These are phyloP conservation scores for Mrakia gelida DNA, from an alignment of 768 basidiomycete species.

Conservation along the genomic window DNA sequence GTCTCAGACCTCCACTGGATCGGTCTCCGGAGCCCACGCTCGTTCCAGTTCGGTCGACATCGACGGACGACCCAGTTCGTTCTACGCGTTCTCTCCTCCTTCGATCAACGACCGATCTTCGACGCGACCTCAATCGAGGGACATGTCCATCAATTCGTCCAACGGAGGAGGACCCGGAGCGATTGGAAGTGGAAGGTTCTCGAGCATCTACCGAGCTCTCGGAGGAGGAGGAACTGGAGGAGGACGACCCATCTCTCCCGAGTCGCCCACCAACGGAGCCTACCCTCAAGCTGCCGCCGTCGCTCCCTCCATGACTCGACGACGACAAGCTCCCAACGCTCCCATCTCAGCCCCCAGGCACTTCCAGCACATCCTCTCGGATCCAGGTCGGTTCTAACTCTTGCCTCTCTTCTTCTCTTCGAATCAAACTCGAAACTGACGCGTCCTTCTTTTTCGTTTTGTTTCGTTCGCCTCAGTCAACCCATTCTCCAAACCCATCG, in stretches of 20 bases:
- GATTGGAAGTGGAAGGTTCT: constrained; percentile 14
- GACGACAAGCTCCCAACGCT: neutral
- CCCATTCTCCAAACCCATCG: constrained; percentile 17
- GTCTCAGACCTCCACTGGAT: constrained; percentile 2
- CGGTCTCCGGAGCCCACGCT: constrained; percentile 5
- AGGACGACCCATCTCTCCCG: constrained; percentile 11
- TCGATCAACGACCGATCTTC: neutral
- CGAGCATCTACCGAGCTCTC: constrained; percentile 26
- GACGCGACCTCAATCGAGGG: neutral
- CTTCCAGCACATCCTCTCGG: constrained; percentile 10
- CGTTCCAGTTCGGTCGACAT: constrained; percentile 22
- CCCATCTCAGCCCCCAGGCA: neutral
- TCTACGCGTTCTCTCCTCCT: constrained; percentile 30
- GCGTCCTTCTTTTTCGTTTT: neutral
- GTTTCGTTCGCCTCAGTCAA: neutral
- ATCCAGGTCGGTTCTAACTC: neutral
- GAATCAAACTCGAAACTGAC: neutral
- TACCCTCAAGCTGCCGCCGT: neutral
- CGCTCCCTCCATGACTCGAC: neutral
- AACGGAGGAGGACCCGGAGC: neutral
- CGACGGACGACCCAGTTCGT: constrained; percentile 24
- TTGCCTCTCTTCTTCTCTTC: neutral
- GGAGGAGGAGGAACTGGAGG: constrained; percentile 17
- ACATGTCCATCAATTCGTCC: neutral
- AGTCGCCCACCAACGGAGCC: neutral